A percentile compares a stretch with the other conserved stretches of the same genome.
phyloP scores from a whole-genome alignment of 2,329 filamentous ascomycete species.

The Monilinia fructicola region DNA sequence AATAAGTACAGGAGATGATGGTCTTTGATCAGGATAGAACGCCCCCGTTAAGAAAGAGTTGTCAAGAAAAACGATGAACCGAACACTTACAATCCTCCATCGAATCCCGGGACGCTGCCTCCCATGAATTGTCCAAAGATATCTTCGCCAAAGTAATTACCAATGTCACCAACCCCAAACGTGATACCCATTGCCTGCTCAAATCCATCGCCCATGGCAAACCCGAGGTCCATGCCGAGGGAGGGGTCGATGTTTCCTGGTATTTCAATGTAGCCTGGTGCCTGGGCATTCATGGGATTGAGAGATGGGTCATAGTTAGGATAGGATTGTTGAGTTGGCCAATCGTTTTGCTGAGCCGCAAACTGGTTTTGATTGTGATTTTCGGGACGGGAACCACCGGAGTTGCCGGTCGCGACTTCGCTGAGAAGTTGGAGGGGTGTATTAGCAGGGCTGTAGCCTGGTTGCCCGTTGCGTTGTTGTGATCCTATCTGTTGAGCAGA shows the following conservation, averaged over 20 bases:
- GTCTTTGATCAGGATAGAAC: not conserved
- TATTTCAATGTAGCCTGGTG: slow-evolving; percentile 25
- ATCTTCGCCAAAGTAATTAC: slow-evolving; percentile 38
- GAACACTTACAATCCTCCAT: slow-evolving; percentile 21
- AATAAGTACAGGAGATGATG: not conserved
- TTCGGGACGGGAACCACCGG: slow-evolving; percentile 33
- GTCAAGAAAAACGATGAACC: not conserved
- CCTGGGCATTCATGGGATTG: slow-evolving; percentile 27
- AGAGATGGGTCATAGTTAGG: slow-evolving; percentile 29
- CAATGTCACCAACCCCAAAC: slow-evolving; percentile 39
- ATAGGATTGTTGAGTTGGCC: slow-evolving; percentile 31
- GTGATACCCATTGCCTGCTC: slow-evolving; percentile 41
- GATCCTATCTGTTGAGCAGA: not conserved
- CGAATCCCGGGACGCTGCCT: slow-evolving; percentile 29
- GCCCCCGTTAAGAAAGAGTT: not conserved
- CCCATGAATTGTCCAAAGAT: slow-evolving; percentile 32
- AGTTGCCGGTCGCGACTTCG: slow-evolving; percentile 44
- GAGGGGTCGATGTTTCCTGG: slow-evolving; percentile 37
- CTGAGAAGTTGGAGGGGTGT: slow-evolving; percentile 44
- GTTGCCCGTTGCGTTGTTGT: slow-evolving; percentile 28
- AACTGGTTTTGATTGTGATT: slow-evolving; percentile 32
- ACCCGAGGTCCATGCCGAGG: slow-evolving; percentile 37
- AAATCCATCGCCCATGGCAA: slow-evolving; percentile 39
- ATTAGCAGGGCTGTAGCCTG: slow-evolving; percentile 38
- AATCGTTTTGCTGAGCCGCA: slow-evolving; percentile 30